Percentiles rank a stretch among this genome's conserved stretches.
These are phyloP conservation scores for Sphagnum contortum DNA, from an alignment of 225 moss, liverwort and hornwort genomes.

Conservation along the genomic window DNA sequence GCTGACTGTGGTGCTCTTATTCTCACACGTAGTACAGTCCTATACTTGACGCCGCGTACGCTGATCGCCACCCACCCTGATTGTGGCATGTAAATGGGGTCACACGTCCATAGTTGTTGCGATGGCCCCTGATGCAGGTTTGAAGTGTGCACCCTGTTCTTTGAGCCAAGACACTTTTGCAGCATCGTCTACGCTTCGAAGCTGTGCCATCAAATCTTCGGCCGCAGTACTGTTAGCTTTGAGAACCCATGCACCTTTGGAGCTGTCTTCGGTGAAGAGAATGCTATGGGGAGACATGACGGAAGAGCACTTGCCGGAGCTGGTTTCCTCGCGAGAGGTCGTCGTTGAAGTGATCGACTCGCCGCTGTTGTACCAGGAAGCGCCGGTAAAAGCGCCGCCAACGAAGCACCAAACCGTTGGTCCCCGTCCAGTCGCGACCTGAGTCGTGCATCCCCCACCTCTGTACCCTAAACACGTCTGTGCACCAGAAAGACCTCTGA, in stretches of 20 bases:
- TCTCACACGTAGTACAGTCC: no score
- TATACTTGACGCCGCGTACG: no score
- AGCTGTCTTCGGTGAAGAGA: not conserved
- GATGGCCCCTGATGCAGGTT: no score
- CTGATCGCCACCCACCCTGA: no score
- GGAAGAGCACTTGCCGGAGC: not conserved
- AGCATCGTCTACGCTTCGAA: not conserved
- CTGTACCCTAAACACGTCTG: not conserved
- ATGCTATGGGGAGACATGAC: not conserved
- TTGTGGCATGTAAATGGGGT: no score
- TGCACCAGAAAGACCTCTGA: slow-evolving; percentile 1
- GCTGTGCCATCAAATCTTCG: not conserved
- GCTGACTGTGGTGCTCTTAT: no score
- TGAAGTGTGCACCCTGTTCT: not conserved
- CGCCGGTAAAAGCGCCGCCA: slow-evolving; percentile 2
- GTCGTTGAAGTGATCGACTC: not conserved
- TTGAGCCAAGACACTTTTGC: slow-evolving; percentile 4
- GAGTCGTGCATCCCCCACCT: not conserved
- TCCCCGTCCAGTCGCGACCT: not conserved
- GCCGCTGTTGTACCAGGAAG: not conserved
- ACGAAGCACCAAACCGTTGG: slow-evolving; percentile 2
- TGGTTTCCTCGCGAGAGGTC: not conserved
- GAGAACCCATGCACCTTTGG: not conserved
- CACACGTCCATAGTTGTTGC: no score
- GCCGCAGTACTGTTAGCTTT: not conserved